Evolutionary conservation across 352 stramenopile species (phyloP), one percentile per base, ranked within the genome.

Genomic region (Phytophthora macrochlamydospora): DNA sequence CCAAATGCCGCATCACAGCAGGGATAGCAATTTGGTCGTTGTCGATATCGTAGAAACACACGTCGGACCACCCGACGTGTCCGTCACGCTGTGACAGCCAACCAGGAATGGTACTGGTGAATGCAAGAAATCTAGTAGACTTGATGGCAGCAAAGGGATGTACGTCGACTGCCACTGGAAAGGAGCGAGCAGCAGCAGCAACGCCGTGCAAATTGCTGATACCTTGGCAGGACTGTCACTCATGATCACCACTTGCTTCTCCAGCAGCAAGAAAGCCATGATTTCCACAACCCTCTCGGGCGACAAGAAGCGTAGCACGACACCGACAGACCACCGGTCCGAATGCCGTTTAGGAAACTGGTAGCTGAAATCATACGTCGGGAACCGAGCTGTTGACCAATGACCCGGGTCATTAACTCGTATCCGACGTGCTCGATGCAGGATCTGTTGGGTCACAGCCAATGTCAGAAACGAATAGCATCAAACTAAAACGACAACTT

Each of bases 131-230:
- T 94, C 87, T 31, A 93, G 62, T 12, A 95, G 52, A 7, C 69
- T 78, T 24, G 81, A 83, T 14, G 87, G 87, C 8, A 95, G 51
- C 58, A 94, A 51, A 3, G 85, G 87, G n/a, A 95, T 95, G 44
- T 93, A 95, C 11, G 87, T 95, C 14, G 85, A 95, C 72, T 95
- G 87, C 85, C 87, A 95, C 72, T 93, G 85, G 58, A 91, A 95
- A n/a, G 87, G 87, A 30, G 84, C 61, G 4, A 95, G 63, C 7
- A 95, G 55, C 24, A 93, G 69, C 51, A 92, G 32, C 7, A 95
- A 58, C 2, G 83, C 87, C 0, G 87, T 90, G 45, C 83, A 94
- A 0, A 91, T 69, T 1, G 85, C 87, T 1, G 87, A 82, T 4
- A 92, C 75, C 28, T 87, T 85, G 8, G 87, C 74, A 0, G 85